Conservation (phyloP, 2,329 filamentous ascomycete genomes). For the Cladophialophora exuberans region DNA sequence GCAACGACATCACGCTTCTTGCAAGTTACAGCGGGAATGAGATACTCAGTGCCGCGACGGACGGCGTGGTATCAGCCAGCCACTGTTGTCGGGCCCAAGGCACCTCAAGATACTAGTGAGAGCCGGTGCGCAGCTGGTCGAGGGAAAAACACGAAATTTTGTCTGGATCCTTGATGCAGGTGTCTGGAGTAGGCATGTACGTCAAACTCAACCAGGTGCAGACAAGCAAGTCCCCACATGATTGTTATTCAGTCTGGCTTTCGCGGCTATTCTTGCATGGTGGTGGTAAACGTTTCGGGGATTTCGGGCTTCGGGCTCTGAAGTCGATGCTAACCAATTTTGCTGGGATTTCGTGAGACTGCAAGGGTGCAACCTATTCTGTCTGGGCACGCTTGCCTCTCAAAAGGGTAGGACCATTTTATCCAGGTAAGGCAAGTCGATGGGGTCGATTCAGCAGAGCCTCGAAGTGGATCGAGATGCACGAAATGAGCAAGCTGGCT, state of each 20-base stretch:
- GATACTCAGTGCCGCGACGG: background rate
- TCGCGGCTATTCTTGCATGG: slow-evolving; percentile 11
- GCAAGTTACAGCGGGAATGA: background rate
- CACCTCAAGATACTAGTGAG: background rate
- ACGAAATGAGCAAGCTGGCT: slow-evolving; percentile 3
- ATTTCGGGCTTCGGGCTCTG: slow-evolving; percentile 8
- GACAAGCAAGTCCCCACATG: background rate
- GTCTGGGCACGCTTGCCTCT: slow-evolving; percentile 1
- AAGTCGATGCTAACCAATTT: slow-evolving; percentile 2
- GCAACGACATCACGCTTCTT: background rate
- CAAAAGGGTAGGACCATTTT: slow-evolving; percentile 6
- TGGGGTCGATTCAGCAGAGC: slow-evolving; percentile 2
- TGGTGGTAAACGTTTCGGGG: slow-evolving; percentile 3
- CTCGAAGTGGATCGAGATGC: background rate
- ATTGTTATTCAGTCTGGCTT: background rate
- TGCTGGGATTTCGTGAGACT: slow-evolving; percentile 6
- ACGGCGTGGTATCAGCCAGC: slow-evolving; percentile 6
- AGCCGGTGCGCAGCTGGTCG: background rate
- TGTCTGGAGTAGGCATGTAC: slow-evolving; percentile 8
- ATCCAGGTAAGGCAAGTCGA: slow-evolving; percentile 1
- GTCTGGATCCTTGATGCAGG: background rate
- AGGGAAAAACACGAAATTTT: slow-evolving; percentile 9
- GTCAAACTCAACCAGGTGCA: slow-evolving; percentile 11
- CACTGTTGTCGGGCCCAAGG: background rate
- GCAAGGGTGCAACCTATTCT: slow-evolving; percentile 4